These are phyloP conservation scores for Rhizopogon vesiculosus DNA, from an alignment of 768 basidiomycete species.

Conservation along the genomic window DNA sequence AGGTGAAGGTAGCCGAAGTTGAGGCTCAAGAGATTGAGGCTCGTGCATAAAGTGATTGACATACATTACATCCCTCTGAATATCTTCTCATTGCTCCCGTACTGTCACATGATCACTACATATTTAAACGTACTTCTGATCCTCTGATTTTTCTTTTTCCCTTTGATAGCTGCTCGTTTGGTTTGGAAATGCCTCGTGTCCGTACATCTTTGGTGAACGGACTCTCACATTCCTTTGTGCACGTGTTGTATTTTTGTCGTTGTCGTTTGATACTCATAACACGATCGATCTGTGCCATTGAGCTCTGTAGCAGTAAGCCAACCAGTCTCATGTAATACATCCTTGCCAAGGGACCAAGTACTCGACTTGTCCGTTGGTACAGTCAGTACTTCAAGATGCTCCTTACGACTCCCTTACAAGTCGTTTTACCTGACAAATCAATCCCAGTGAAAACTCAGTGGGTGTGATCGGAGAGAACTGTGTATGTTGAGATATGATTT, in stretches of 20 bases:
- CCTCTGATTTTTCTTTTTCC: slow-evolving; percentile 5
- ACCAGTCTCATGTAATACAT: too few relatives aligned
- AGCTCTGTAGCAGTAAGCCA: too few relatives aligned
- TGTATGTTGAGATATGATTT: too few relatives aligned
- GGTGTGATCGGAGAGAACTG: too few relatives aligned
- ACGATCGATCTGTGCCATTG: background rate
- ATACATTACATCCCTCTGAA: background rate
- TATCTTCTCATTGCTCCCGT: background rate
- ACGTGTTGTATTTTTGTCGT: slow-evolving; percentile 12
- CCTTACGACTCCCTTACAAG: too few relatives aligned
- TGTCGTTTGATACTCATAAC: background rate
- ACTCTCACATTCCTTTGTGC: slow-evolving; percentile 17
- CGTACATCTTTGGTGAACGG: slow-evolving; percentile 5
- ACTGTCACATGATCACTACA: background rate
- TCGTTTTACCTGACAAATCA: too few relatives aligned
- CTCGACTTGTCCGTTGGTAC: too few relatives aligned
- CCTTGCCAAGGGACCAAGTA: too few relatives aligned
- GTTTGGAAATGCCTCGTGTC: slow-evolving; percentile 1
- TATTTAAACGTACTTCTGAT: background rate
- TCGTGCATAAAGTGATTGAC: background rate
- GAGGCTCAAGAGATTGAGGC: slow-evolving; percentile 6
- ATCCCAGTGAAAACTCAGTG: too few relatives aligned
- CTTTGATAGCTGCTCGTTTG: slow-evolving; percentile 1
- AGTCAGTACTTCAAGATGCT: too few relatives aligned
- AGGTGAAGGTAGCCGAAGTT: slow-evolving; percentile 25